Evolutionary conservation across 2,329 filamentous ascomycete genomes (phyloP).

Genomic region (Xylaria polymorpha): DNA sequence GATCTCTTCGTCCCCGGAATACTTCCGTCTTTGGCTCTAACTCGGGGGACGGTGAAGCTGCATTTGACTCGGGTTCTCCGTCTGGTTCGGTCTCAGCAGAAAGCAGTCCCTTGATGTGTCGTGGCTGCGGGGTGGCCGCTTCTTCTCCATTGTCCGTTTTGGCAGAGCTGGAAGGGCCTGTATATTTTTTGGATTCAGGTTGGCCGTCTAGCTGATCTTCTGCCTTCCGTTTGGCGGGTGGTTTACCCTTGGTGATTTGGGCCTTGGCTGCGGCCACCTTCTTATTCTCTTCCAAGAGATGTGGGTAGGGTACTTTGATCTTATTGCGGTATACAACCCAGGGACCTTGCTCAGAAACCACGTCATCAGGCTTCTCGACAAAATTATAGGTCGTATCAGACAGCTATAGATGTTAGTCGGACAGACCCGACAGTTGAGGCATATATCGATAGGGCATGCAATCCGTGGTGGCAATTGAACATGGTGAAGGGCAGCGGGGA

Average conservation of each 20-base stretch:
- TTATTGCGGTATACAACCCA: slow-evolving; percentile 46
- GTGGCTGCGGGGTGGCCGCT: slow-evolving; percentile 50
- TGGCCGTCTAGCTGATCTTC: slow-evolving; percentile 62
- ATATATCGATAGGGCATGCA: slow-evolving; percentile 4
- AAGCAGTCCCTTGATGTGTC: slow-evolving; percentile 56
- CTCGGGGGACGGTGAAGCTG: slow-evolving; percentile 46
- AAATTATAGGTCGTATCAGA: slow-evolving; percentile 47
- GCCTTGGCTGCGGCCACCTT: slow-evolving; percentile 46
- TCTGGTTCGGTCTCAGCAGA: slow-evolving; percentile 51
- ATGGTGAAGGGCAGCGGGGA: not conserved
- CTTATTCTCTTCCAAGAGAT: slow-evolving; percentile 52
- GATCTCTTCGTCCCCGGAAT: slow-evolving; percentile 42
- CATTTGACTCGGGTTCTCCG: slow-evolving; percentile 51
- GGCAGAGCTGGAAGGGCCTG: slow-evolving; percentile 48
- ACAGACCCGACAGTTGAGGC: slow-evolving; percentile 32
- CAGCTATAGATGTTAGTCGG: slow-evolving; percentile 40
- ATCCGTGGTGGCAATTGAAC: not conserved
- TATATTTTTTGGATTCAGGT: slow-evolving; percentile 61
- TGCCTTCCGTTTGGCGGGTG: slow-evolving; percentile 61
- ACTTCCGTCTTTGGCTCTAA: slow-evolving; percentile 43
- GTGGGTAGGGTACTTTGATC: slow-evolving; percentile 51
- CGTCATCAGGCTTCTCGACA: slow-evolving; percentile 41
- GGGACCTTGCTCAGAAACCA: slow-evolving; percentile 43
- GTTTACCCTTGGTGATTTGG: slow-evolving; percentile 51
- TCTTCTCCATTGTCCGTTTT: slow-evolving; percentile 48